A percentile compares a stretch with the other conserved stretches of the same genome.
Conservation (phyloP, 768 basidiomycete species). For the Lactarius vividus region DNA sequence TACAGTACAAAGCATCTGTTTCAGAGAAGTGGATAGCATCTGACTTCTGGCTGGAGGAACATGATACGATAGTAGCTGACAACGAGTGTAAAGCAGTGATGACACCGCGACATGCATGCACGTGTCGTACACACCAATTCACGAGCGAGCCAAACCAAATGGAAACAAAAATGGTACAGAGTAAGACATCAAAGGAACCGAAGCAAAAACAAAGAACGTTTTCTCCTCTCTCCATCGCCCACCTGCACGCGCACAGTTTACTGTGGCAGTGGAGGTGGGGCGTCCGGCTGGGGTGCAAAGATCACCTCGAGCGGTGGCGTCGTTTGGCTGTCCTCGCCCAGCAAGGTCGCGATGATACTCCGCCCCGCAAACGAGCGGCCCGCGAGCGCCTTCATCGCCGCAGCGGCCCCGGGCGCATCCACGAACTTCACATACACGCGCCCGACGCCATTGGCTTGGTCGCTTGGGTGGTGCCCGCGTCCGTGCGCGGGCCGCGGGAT, state of each 20-base stretch:
- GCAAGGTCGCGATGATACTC: slow-evolving; percentile 81
- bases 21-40: not conserved
- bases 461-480: slow-evolving; percentile 34
- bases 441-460: slow-evolving; percentile 91
- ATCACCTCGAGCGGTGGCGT: slow-evolving; percentile 80
- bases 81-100: not conserved
- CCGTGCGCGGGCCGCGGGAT: slow-evolving; percentile 77
- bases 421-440: slow-evolving; percentile 91
- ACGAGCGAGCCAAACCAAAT: not conserved
- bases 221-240: not conserved
- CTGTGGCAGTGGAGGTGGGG: slow-evolving; percentile 70
- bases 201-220: slow-evolving; percentile 6
- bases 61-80: not conserved
- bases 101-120: not conserved
- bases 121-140: not conserved
- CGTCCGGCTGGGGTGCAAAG: slow-evolving; percentile 81
- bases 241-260: slow-evolving; percentile 16
- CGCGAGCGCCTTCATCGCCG: slow-evolving; percentile 82
- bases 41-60: not conserved
- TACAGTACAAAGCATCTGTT: not conserved
- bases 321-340: slow-evolving; percentile 81
- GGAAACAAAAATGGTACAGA: not conserved
- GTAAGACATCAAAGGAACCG: slow-evolving; percentile 4
- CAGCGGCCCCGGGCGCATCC: slow-evolving; percentile 56
- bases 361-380: slow-evolving; percentile 85